Base-by-base conservation (phyloP, 768 basidiomycete genomes). In the Steccherinum ochraceum region DNA sequence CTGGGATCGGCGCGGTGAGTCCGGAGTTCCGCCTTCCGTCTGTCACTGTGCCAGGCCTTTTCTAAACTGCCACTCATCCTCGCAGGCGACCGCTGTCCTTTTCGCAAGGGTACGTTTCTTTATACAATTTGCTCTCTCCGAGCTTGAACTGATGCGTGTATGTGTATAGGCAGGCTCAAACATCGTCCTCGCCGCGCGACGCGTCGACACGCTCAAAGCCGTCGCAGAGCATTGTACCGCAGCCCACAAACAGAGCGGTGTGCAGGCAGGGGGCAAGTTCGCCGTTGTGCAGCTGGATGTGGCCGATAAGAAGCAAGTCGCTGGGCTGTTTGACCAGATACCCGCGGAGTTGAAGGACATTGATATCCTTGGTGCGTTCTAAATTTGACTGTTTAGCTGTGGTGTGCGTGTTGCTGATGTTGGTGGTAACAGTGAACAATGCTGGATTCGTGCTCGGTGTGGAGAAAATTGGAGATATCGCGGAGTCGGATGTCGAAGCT, bases 371-470 rank as follows among this genome's bases (percentile, higher is more conserved):
- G 89, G 92, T 92, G 56, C 60, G 77, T 24, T n/a, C 18, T 21
- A 5, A 12, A 35, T 35, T 7, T 35, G 30, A 35, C 16, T 35
- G n/a, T n/a, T n/a, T n/a, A n/a, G n/a, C n/a, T n/a, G n/a, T n/a
- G n/a, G n/a, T n/a, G n/a, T n/a, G n/a, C n/a, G n/a, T n/a, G n/a
- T n/a, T n/a, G n/a, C n/a, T n/a, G n/a, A n/a, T n/a, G n/a, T n/a
- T n/a, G 35, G 35, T 11, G 35, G 11, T 11, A 11, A 39, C 43
- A 72, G 83, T 85, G 41, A 86, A 84, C 64, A 86, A 86, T 58
- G 94, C 96, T 27, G 95, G 96, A 24, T 92, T 85, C 59, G 96
- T 97, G 24, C 77, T 84, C 39, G 96, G 96, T 12, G 68, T 84
- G 12, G 96, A 97, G 54, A 81, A 81, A 40, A 83, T 97, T 30